These are phyloP conservation scores for Botryosphaeria dothidea DNA, from an alignment of 2,329 filamentous ascomycete species.

Conservation along the genomic window DNA sequence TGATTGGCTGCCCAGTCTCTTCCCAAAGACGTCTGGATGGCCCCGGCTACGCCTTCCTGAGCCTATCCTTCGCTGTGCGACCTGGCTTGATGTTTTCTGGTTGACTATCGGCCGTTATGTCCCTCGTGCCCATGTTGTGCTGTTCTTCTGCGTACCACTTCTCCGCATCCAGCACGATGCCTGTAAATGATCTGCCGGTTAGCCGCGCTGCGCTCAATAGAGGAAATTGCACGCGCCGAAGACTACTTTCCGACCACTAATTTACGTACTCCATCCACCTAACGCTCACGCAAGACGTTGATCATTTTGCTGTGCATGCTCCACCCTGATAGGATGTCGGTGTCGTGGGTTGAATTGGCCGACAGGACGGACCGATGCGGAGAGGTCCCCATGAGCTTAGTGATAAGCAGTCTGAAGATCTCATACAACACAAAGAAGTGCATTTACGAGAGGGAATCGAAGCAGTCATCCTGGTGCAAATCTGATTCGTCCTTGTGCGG, in stretches of 20 bases:
- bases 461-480: too few relatives aligned
- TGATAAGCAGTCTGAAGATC: too few relatives aligned
- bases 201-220: not conserved
- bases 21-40: not conserved
- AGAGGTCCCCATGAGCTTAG: too few relatives aligned
- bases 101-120: too few relatives aligned
- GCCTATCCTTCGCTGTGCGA: not conserved
- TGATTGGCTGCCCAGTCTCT: constrained; percentile 4
- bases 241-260: not conserved
- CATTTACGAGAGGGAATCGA: too few relatives aligned
- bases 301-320: not conserved
- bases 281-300: not conserved
- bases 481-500: too few relatives aligned
- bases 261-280: not conserved
- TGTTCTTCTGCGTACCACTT: not conserved
- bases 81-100: too few relatives aligned
- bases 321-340: not conserved
- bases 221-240: not conserved
- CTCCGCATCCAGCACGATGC: not conserved
- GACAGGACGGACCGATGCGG: not conserved
- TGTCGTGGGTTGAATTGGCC: not conserved
- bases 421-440: too few relatives aligned
- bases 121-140: too few relatives aligned
- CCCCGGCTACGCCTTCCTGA: not conserved
- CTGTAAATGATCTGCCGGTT: not conserved